A percentile compares a stretch with the other conserved stretches of the same genome.
Conservation (phyloP, 148 eudicot genomes). For the Fagopyrum esculentum region DNA sequence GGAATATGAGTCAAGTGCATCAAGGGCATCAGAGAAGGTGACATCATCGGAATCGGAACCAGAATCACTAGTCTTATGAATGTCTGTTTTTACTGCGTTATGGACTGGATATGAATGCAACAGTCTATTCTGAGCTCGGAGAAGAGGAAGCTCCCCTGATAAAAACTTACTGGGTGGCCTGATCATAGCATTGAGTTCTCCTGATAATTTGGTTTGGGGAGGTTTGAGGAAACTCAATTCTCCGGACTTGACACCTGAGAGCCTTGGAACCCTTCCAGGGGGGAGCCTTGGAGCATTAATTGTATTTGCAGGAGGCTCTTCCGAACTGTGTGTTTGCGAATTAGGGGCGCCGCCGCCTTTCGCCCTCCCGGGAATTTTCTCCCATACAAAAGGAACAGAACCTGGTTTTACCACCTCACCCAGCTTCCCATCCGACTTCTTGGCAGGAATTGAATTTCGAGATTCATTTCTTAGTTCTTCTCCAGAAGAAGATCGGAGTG, state of each 20-base stretch:
- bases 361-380: conserved; percentile 36
- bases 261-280: conserved; percentile 23
- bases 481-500: conserved; percentile 26
- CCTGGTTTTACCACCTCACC: conserved; percentile 39
- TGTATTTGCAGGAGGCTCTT: conserved; percentile 13
- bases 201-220: conserved; percentile 20
- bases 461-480: conserved; percentile 17
- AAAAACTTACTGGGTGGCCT: conserved; percentile 17
- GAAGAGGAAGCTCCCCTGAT: conserved; percentile 22
- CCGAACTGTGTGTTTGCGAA: conserved; percentile 15
- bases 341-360: conserved; percentile 18
- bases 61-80: conserved; percentile 7
- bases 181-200: conserved; percentile 18
- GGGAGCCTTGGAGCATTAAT: conserved; percentile 23
- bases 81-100: conserved; percentile 17
- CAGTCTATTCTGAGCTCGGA: conserved; percentile 13
- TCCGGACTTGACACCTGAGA: conserved; percentile 29
- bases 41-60: conserved; percentile 24
- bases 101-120: conserved; percentile 16
- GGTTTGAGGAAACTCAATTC: conserved; percentile 24
- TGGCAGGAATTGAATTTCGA: conserved; percentile 8
- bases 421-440: conserved; percentile 21
- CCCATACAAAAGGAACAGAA: conserved; percentile 40
- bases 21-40: conserved; percentile 18
- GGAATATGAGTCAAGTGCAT: conserved; percentile 16